phyloP scores from a whole-genome alignment of 106 monocot genomes.

The Narthecium ossifragum region DNA sequence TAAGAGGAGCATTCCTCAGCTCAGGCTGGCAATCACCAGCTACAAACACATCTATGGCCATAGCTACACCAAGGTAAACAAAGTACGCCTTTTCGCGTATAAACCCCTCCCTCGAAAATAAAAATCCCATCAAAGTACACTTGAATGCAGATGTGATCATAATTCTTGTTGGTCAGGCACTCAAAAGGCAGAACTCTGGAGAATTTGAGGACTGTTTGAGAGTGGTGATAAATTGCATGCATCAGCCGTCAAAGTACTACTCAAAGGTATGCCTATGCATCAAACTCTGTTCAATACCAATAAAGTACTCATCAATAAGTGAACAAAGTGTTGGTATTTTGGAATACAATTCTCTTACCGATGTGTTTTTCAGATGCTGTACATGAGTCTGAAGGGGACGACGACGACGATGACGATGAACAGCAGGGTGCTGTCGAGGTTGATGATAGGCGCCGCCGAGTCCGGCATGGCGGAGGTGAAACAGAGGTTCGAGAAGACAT shows the following conservation, averaged over 20 bases:
- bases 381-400: slow-evolving; percentile 21
- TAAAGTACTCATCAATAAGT: neutral
- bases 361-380: slow-evolving; percentile 28
- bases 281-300: neutral
- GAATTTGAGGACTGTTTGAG: slow-evolving; percentile 35
- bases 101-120: too few species aligned
- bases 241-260: slow-evolving; percentile 28
- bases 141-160: too few species aligned
- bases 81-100: too few species aligned
- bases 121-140: too few species aligned
- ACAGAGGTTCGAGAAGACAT: slow-evolving; percentile 22
- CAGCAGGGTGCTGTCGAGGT: slow-evolving; percentile 18
- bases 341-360: neutral
- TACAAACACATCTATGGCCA: slow-evolving; percentile 46
- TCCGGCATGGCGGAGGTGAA: slow-evolving; percentile 31
- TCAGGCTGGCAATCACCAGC: slow-evolving; percentile 23
- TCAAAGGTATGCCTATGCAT: slow-evolving; percentile 30
- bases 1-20: slow-evolving; percentile 50
- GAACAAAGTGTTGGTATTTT: too few species aligned
- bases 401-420: neutral
- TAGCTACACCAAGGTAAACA: slow-evolving; percentile 30
- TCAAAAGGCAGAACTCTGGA: slow-evolving; percentile 11
- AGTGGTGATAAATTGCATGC: slow-evolving; percentile 39
- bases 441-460: slow-evolving; percentile 29
- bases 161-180: too few species aligned